Conservation (phyloP, 75 land plant genomes). For the Adiantum capillusveneris region DNA sequence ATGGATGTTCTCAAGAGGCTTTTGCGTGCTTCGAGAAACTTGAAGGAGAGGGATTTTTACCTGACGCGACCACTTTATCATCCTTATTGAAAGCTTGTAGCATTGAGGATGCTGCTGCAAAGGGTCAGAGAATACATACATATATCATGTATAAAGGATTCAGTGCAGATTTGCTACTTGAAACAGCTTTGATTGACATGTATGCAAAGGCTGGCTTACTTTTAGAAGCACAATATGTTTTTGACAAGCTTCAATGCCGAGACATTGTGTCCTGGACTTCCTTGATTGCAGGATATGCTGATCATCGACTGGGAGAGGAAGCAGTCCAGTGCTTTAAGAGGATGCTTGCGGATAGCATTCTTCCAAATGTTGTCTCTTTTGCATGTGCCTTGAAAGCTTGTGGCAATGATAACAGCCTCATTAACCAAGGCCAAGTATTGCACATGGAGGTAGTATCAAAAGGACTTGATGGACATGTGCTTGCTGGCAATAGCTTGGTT, state of each 20-base stretch:
- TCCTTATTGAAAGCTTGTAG: slow-evolving; percentile 13
- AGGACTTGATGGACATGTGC: slow-evolving; percentile 25
- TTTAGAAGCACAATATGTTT: not conserved
- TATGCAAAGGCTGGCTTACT: slow-evolving; percentile 10
- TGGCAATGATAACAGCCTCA: slow-evolving; percentile 11
- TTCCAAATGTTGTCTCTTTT: slow-evolving; percentile 38
- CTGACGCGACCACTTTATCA: not conserved
- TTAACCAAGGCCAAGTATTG: slow-evolving; percentile 23
- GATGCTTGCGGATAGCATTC: slow-evolving; percentile 36
- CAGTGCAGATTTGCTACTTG: slow-evolving; percentile 1
- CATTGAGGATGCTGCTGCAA: slow-evolving; percentile 6
- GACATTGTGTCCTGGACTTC: slow-evolving; percentile 12
- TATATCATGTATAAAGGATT: slow-evolving; percentile 5
- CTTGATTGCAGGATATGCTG: slow-evolving; percentile 14
- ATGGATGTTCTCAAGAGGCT: not conserved
- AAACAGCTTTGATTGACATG: slow-evolving; percentile 10
- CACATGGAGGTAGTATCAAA: slow-evolving; percentile 36
- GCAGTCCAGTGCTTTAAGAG: slow-evolving; percentile 20
- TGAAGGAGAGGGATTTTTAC: slow-evolving; percentile 14
- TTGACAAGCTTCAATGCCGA: slow-evolving; percentile 5
- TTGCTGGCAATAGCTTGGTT: slow-evolving; percentile 29
- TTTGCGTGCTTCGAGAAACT: slow-evolving; percentile 1
- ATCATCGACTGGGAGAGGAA: slow-evolving; percentile 2
- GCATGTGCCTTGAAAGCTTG: slow-evolving; percentile 37
- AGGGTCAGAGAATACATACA: slow-evolving; percentile 11